Base-by-base conservation (phyloP, 2,329 filamentous ascomycete species). In the Claviceps sp. region DNA sequence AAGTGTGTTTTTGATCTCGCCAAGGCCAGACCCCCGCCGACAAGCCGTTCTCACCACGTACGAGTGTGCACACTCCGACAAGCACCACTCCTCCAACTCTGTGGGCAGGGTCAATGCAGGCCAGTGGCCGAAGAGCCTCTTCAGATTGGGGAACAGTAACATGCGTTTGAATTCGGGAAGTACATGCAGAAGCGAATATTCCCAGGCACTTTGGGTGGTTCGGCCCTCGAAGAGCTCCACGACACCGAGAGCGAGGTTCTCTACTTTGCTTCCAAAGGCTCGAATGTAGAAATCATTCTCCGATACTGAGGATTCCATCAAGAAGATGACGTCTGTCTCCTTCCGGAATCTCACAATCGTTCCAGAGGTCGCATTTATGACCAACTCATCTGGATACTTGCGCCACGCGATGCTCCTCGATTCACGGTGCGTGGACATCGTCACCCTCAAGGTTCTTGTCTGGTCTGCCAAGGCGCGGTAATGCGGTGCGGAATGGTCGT, bases 361-460 rank as follows among this genome's bases (percentile, higher is more conserved):
- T 7, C 58, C 59, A 4, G 56, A 53, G 4, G 51, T 55, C 16
- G 44, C 48, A 2, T 64, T 57, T 1, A 72, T 59, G 30, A 37
- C 48, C 30, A 71, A 54, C 13, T 61, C 54, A 26, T 72, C 56
- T 0, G 69, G 69, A 9, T 63, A 65, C 3, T 52, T 56, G 7
- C 56, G 59, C 41, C 61, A 53, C 4, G 61, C 68, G 4, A 69
- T 51, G 14, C 52, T 56, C 26, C 69, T 68, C 18, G 66, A 67
- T 54, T 70, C 67, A 7, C 60, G 57, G 41, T 68, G 61, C 8
- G 66, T 61, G 1, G 67, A 62, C 37, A 70, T 55, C 13, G 72
- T 55, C 3, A 55, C 52, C 7, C 67, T 63, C 1, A 63, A 50
- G 2, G 56, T 48, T 22, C 50, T 53, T 0, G 66, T 70, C n/a